A percentile compares a stretch with the other conserved stretches of the same genome.
Evolutionary conservation across 805 yeast species (phyloP).

Genomic region (Candida hungchunana): DNA sequence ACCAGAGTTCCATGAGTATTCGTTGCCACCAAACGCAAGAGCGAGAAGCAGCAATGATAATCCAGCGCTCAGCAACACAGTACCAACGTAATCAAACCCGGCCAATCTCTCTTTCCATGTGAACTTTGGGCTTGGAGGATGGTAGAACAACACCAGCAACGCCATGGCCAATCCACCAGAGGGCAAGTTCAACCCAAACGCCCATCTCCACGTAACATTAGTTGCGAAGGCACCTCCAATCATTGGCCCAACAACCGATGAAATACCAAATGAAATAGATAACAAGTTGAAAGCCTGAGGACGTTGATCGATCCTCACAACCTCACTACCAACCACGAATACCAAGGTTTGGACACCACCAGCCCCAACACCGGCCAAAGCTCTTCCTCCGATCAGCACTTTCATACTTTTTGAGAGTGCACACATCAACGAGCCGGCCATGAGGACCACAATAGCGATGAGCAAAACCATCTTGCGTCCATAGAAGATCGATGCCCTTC

Average conservation of each 20-base stretch:
- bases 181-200: slow-evolving; percentile 63
- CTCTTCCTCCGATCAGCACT: slow-evolving; percentile 67
- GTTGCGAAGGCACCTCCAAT: slow-evolving; percentile 64
- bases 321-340: slow-evolving; percentile 52
- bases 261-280: slow-evolving; percentile 38
- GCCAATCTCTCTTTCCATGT: slow-evolving; percentile 33
- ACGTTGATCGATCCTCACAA: slow-evolving; percentile 32
- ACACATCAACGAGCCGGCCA: slow-evolving; percentile 56
- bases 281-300: slow-evolving; percentile 18
- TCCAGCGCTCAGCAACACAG: slow-evolving; percentile 38
- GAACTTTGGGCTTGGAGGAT: slow-evolving; percentile 44
- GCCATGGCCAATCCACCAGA: slow-evolving; percentile 50
- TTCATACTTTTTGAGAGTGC: slow-evolving; percentile 54
- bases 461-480: slow-evolving; percentile 42
- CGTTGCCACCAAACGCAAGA: slow-evolving; percentile 52
- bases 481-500: slow-evolving; percentile 49
- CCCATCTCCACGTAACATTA: slow-evolving; percentile 66
- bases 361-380: slow-evolving; percentile 67
- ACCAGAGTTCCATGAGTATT: slow-evolving; percentile 50
- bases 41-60: slow-evolving; percentile 44
- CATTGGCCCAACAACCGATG: slow-evolving; percentile 58
- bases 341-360: slow-evolving; percentile 60
- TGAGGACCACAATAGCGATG: slow-evolving; percentile 36
- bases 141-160: slow-evolving; percentile 37
- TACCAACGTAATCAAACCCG: slow-evolving; percentile 49